phyloP scores from a whole-genome alignment of 331 rosid species.

The Quercus lobata region DNA sequence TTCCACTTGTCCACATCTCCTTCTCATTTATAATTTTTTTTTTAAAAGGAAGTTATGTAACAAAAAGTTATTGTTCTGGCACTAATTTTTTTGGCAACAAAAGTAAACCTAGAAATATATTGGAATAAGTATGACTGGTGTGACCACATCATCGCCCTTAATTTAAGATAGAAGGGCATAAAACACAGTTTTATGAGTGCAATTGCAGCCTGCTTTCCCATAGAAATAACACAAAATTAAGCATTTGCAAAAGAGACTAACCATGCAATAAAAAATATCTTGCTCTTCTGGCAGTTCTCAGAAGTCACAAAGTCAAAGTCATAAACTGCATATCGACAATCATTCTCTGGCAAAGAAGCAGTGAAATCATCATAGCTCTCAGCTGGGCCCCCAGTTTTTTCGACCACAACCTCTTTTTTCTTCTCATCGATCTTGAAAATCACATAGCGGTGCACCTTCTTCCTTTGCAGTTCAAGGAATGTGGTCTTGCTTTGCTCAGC shows the following conservation, averaged over 20 bases:
- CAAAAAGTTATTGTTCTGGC: not conserved
- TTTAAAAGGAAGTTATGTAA: not conserved
- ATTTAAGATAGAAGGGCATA: not conserved
- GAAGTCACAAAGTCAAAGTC: constrained; percentile 72
- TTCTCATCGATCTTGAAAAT: constrained; percentile 78
- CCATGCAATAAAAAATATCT: constrained; percentile 79
- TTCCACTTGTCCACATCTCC: not conserved
- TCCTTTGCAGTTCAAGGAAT: constrained; percentile 68
- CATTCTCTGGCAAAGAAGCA: constrained; percentile 77
- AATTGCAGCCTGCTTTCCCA: not conserved
- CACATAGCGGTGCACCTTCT: constrained; percentile 73
- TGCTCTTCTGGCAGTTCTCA: constrained; percentile 84
- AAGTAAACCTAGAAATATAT: not conserved
- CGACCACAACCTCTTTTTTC: constrained; percentile 75
- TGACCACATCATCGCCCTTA: not conserved
- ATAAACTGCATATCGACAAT: constrained; percentile 72
- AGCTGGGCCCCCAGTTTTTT: constrained; percentile 75
- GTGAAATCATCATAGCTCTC: constrained; percentile 75
- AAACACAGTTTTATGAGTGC: not conserved
- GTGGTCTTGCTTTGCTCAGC: constrained; percentile 59
- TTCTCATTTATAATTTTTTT: not conserved
- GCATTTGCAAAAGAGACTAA: constrained; percentile 31
- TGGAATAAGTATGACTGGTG: not conserved
- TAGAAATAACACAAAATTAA: not conserved
- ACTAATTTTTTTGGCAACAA: not conserved